Base-by-base conservation (phyloP, 2,329 filamentous ascomycete genomes). In the Calonectria leucothoes region DNA sequence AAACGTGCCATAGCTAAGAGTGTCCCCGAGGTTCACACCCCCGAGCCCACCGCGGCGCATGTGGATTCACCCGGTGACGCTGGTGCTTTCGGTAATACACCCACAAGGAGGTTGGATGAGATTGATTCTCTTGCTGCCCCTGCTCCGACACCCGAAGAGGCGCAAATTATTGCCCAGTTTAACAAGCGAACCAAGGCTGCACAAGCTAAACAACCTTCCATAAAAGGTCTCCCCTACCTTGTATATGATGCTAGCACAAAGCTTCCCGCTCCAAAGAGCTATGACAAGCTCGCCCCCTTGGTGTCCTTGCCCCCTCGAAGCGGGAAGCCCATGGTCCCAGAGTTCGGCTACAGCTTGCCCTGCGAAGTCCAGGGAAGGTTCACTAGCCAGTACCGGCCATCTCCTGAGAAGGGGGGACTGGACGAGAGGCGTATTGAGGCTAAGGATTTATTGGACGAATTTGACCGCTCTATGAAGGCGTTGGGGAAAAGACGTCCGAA, bases 281-380 rank as follows among this genome's bases (percentile, higher is more conserved):
- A 86, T 68, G 86, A 88, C 57, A 87, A 87, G 73, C 80, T 88
- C 42, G 81, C 84, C 1, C 86, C 86, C 7, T 78, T 87, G 31
- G 84, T 88, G 20, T 85, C 86, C 8, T 73, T 86, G 25, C 84
- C 86, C 10, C 79, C 86, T 17, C 82, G 82, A 49, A 86, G 82
- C 27, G 83, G 85, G 11, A 85, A 83, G 49, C 76, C 81, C 3
- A 82, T 87, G 66, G 80, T 87, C 2, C 83, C 85, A 1, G 84
- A 86, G 39, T 70, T 86, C 35, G 84, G 83, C 5, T 84, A 84
- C 59, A 79, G 78, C 14, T 80, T 88, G 17, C 85, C 86, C 4
- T 87, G 85, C 55, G 86, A 88, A 74, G 83, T 87, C 6, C 86
- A 88, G 66, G 86, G 86, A 12, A 80, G 77, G 15, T 88, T 88